phyloP scores from a whole-genome alignment of 371 early-diverging fungal species.

The Apophysomyces elegans region DNA sequence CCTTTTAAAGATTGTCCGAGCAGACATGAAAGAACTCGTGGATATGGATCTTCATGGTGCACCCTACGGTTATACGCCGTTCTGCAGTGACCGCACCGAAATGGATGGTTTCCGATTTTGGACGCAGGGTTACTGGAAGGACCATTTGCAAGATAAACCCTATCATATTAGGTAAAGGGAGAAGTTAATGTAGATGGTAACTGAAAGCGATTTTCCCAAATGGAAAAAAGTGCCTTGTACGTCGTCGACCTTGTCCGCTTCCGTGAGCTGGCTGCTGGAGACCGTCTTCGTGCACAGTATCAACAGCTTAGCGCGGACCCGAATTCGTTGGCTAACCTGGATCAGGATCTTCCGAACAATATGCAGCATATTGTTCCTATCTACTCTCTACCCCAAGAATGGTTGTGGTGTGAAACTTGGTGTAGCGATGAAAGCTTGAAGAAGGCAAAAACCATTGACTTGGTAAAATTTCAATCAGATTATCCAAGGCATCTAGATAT shows the following conservation, averaged over 20 bases:
- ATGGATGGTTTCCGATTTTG: conserved; percentile 97
- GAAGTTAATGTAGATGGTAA: background rate
- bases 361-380: conserved; percentile 93
- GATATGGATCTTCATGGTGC: conserved; percentile 91
- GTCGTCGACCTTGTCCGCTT: conserved; percentile 92
- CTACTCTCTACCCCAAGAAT: conserved; percentile 90
- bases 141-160: conserved; percentile 84
- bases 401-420: conserved; percentile 99
- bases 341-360: conserved; percentile 97
- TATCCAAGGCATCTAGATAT: background rate
- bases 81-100: conserved; percentile 90
- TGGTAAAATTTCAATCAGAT: conserved; percentile 55
- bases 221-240: conserved; percentile 75
- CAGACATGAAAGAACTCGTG: conserved; percentile 89
- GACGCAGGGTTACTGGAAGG: conserved; percentile 95
- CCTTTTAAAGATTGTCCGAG: conserved; percentile 76
- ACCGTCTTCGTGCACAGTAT: conserved; percentile 90
- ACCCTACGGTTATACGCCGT: conserved; percentile 95
- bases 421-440: conserved; percentile 84
- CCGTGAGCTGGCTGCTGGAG: conserved; percentile 93
- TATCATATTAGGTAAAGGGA: conserved; percentile 82
- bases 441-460: conserved; percentile 93
- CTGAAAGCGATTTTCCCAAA: background rate
- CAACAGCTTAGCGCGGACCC: conserved; percentile 90
- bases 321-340: conserved; percentile 90